Conservation (phyloP, 2,329 filamentous ascomycete species). For the Rosellinia necatrix region DNA sequence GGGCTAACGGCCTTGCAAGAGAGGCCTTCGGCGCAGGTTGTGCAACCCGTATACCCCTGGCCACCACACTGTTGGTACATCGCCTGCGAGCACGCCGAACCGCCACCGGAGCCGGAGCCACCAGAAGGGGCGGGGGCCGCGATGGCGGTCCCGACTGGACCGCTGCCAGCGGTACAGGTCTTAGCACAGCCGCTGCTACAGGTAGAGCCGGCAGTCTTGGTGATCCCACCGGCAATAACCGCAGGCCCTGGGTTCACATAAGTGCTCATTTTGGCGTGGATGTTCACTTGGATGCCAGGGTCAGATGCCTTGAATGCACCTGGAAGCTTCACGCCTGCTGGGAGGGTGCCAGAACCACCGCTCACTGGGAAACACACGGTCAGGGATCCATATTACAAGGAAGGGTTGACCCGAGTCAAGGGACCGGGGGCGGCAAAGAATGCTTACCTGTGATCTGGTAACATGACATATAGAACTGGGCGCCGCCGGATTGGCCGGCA, state of each 20-base stretch:
- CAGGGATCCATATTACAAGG: neutral
- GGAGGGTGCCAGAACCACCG: slow-evolving; percentile 24
- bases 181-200: slow-evolving; percentile 47
- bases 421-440: neutral
- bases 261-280: slow-evolving; percentile 47
- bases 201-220: slow-evolving; percentile 45
- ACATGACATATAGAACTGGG: slow-evolving; percentile 42
- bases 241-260: slow-evolving; percentile 51
- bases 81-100: slow-evolving; percentile 39
- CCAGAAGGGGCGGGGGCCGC: slow-evolving; percentile 10
- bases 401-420: too few species aligned
- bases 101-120: slow-evolving; percentile 2
- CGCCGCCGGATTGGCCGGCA: slow-evolving; percentile 41
- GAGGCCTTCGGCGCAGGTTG: slow-evolving; percentile 45
- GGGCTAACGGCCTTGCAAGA: slow-evolving; percentile 45
- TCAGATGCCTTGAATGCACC: slow-evolving; percentile 50
- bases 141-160: slow-evolving; percentile 37
- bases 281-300: slow-evolving; percentile 54
- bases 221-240: slow-evolving; percentile 48
- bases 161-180: slow-evolving; percentile 44
- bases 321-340: slow-evolving; percentile 45
- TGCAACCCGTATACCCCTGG: slow-evolving; percentile 48
- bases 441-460: slow-evolving; percentile 38
- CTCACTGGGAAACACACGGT: slow-evolving; percentile 5
- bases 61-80: slow-evolving; percentile 49